These are phyloP conservation scores for Aspergillus floridensis DNA, from an alignment of 2,329 filamentous ascomycete genomes.

Conservation along the genomic window DNA sequence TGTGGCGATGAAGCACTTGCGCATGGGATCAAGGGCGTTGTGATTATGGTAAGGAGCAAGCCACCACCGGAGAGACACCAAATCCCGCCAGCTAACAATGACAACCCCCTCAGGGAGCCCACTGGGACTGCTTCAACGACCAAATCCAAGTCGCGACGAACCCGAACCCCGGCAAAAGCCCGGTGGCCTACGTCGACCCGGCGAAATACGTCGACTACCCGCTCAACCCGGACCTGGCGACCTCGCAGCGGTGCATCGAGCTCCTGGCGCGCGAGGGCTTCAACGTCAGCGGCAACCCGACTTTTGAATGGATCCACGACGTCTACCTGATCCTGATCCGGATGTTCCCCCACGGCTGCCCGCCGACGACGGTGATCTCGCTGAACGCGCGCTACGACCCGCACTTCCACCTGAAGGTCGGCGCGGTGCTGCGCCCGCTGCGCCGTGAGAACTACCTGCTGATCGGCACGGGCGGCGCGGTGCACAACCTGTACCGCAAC, in stretches of 20 bases:
- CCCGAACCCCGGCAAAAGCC: conserved; percentile 58
- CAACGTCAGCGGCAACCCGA: conserved; percentile 51
- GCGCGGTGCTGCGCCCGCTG: conserved; percentile 55
- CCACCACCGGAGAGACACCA: neutral
- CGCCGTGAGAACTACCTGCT: conserved; percentile 57
- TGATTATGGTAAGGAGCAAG: conserved; percentile 59
- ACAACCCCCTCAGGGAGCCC: conserved; percentile 51
- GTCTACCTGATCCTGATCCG: conserved; percentile 66
- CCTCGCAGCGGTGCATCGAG: conserved; percentile 50
- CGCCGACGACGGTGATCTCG: conserved; percentile 61
- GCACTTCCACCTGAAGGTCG: conserved; percentile 57
- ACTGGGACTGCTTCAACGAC: conserved; percentile 61
- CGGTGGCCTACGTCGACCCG: conserved; percentile 65
- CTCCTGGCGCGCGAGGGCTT: conserved; percentile 55
- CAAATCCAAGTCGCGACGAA: conserved; percentile 62
- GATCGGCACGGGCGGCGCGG: conserved; percentile 61
- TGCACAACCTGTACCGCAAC: conserved; percentile 70
- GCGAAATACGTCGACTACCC: conserved; percentile 63
- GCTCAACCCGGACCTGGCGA: conserved; percentile 59
- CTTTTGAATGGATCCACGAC: conserved; percentile 71
- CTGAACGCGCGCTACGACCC: conserved; percentile 52
- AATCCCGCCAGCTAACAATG: neutral
- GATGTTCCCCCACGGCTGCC: conserved; percentile 66
- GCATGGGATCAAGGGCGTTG: conserved; percentile 58
- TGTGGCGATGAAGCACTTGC: conserved; percentile 62